Base-by-base conservation (phyloP, 768 basidiomycete genomes). In the Glaciozyma martinii region DNA sequence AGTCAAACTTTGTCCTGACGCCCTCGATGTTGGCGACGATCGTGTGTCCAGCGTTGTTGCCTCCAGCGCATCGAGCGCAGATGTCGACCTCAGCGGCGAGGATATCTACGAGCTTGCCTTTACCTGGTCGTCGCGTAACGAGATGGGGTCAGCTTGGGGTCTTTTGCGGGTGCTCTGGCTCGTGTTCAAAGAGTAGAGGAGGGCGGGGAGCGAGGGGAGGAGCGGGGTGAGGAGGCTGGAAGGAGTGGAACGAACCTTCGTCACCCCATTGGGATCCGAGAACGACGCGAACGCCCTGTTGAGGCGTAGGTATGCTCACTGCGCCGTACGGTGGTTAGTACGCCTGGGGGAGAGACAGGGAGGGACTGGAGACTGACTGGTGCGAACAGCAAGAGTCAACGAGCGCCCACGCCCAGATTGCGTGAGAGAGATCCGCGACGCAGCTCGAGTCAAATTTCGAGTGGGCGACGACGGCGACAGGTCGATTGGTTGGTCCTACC, bases 11-110 rank as follows among this genome's bases (percentile, higher is more conserved):
- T 78, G 85, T 84, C 63, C 83, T 80, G 53, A 83, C 82, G 65
- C 89, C 83, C 54, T 85, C 82, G 16, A 83, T 82, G 30, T 83
- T 76, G 8, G 86, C 85, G 68, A 99, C 87, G 76, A 99, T 97
- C 29, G 95, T 98, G 78, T 99, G 95, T 3, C 95, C 95, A 29
- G 95, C 95, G 76, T 99, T 99, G 80, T 97, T 98, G 16, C 95
- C 95, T 19, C 95, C 95, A 18, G 95, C 95, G 76, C 91, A 97
- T 55, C 95, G 84, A 25, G 92, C 94, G 73, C 93, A 98, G 75
- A 98, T 76, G 77, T 99, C 95, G 65, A 83, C 81, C 50, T 93
- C 83, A 19, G 87, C 89, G 46, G 92, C 83, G 70, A 99, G 82
- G 74, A 99, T 90, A 76, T 99, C 95, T 64, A 95, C 95, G 62